phyloP scores from a whole-genome alignment of 805 yeast species.

The Candida bentonensis region DNA sequence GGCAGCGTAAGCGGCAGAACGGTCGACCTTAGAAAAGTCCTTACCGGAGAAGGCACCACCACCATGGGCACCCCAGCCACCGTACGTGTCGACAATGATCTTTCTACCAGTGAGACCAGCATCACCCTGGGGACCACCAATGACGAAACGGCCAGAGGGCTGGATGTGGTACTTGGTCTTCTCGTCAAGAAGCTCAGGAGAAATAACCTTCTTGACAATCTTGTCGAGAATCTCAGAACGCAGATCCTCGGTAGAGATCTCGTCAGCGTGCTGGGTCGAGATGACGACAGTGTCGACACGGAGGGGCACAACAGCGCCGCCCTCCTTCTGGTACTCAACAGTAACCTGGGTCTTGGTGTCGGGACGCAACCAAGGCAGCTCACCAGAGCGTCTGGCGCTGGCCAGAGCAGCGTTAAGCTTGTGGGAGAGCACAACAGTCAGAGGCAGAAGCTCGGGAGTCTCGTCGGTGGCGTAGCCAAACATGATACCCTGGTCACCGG shows the following conservation, averaged over 20 bases:
- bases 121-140: conserved; percentile 99
- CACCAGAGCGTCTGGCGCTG: conserved; percentile 91
- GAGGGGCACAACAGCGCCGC: conserved; percentile 89
- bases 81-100: conserved; percentile 98
- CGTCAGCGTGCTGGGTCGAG: conserved; percentile 96
- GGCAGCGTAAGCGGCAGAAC: conserved; percentile 99
- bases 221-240: conserved; percentile 66
- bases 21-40: conserved; percentile 98
- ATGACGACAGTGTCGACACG: conserved; percentile 97
- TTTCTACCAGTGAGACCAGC: conserved; percentile 99
- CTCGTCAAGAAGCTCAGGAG: conserved; percentile 80
- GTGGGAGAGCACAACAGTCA: conserved; percentile 88
- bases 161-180: conserved; percentile 96
- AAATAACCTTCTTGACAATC: conserved; percentile 83
- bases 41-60: conserved; percentile 99
- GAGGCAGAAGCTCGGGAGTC: conserved; percentile 93
- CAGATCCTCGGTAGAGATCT: conserved; percentile 84
- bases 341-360: conserved; percentile 99
- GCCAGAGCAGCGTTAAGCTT: conserved; percentile 94
- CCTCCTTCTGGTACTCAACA: conserved; percentile 84
- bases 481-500: conserved; percentile 99
- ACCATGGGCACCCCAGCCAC: conserved; percentile 99
- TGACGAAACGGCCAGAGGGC: conserved; percentile 98
- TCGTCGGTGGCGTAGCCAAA: conserved; percentile 99
- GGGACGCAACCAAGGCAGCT: conserved; percentile 94